Evolutionary conservation across 805 yeast species (phyloP), one percentile per base, ranked within the genome.

Genomic region (Monosporozyma aquatica): DNA sequence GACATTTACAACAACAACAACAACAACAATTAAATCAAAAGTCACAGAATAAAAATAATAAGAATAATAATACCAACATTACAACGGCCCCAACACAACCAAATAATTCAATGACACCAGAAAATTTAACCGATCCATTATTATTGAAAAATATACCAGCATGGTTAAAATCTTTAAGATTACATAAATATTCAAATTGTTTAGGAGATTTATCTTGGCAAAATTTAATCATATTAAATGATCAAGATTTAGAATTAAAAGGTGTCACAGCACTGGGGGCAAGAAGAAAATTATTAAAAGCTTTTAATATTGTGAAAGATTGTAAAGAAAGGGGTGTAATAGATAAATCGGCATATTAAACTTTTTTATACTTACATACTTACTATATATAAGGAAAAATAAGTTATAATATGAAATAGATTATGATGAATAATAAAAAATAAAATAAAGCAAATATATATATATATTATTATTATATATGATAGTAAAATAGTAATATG

Each of bases 251-350:
- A 54, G 87, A 81, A 50, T 71, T 70, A 3, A 71, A 78, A 44
- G 99, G 99, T 6, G 96, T 92, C 32, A 75, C 79, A 50, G 97
- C 98, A 0, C 71, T 92, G 50, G 99, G 99, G 6, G 99, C 99
- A 0, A 72, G 99, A 49, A 76, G 97, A 44, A 92, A 92, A 66
- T 73, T 92, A 61, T 67, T 92, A 54, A 92, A 92, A 67, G 94
- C 95, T 28, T 92, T 92, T 67, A 84, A 79, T 46, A 81, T 80
- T 43, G 95, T 90, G 36, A 78, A 76, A 55, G 81, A 73, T 28
- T 69, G 71, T 37, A 70, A 70, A 50, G 73, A 68, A 45, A 61
- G 56, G 6, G 68, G 69, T 5, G 42, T 56, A 30, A 64, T 66
- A 32, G 65, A 59, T 40, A 42, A 48, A 27, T 38, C 50, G 38